Base-by-base conservation (phyloP, 495 filamentous ascomycete species). In the Amorphotheca resinae region DNA sequence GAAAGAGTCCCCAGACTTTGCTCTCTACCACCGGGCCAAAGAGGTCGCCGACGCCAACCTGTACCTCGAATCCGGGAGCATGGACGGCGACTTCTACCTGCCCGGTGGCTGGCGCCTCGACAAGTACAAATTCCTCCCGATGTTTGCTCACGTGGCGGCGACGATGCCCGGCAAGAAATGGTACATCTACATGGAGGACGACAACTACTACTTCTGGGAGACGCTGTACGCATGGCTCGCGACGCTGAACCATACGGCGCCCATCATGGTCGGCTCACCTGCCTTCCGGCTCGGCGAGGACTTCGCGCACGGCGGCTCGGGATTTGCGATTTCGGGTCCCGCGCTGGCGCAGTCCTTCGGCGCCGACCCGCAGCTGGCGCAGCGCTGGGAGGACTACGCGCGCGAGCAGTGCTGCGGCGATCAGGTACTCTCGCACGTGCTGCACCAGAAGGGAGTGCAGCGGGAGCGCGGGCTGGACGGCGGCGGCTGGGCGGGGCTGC, bases 71-170 rank as follows among this genome's bases (percentile, higher is more conserved):
- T 50, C 42, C 2, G 30, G 28, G 12, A 28, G 30, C 12, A 32
- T 33, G 18, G 51, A n/a, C 2, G 33, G 42, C 33, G 26, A 11
- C 1, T 17, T 42, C 51, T 32, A 47, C 46, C 31, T 17, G 20
- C 15, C 40, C 6, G 11, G 34, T 15, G 79, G 73, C 16, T 84
- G 79, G 77, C 67, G 65, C 41, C 61, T 80, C 9, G 79, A 84
- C 58, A 80, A 79, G 54, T 82, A 74, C 67, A 84, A 82, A 57
- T 82, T 82, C 53, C 60, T 84, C 4, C 74, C 77, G 3, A 76
- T 77, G 65, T 66, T 81, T 45, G 65, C 73, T 30, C 61, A 72
- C 22, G 70, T 75, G 15, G 71, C 69, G 52, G 52, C 55, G 20
- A 59, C 64, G 55, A 58, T 61, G 11, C 68, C 69, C 12, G 54